A percentile compares a stretch with the other conserved stretches of the same genome.
Evolutionary conservation across 768 basidiomycete species (phyloP).

Genomic region (Boletellus emodensis): DNA sequence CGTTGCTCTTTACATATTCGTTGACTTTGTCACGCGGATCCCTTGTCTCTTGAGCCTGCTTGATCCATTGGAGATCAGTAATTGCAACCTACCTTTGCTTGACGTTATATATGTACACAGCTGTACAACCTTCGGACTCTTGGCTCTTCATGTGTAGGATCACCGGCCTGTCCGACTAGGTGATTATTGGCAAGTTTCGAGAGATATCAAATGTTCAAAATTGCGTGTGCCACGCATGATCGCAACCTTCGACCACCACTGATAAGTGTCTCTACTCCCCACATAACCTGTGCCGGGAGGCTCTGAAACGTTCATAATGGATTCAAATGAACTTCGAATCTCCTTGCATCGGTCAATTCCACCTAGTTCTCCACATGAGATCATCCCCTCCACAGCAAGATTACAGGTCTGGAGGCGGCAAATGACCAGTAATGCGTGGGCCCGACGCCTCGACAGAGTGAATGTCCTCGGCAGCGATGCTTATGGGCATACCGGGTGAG

Average conservation of each 20-base stretch:
- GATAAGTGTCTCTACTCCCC: background rate
- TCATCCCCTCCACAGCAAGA: slow-evolving; percentile 20
- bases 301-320: slow-evolving; percentile 10
- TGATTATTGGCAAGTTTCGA: background rate
- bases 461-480: slow-evolving; percentile 63
- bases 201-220: background rate
- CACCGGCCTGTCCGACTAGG: too few relatives aligned
- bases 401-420: slow-evolving; percentile 22
- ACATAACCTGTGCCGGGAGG: background rate
- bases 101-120: background rate
- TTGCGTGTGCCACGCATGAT: background rate
- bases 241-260: background rate
- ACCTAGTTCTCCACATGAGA: slow-evolving; percentile 3
- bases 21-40: background rate
- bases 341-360: slow-evolving; percentile 4
- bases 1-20: background rate
- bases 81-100: background rate
- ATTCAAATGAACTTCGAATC: background rate
- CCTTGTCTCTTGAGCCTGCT: slow-evolving; percentile 1
- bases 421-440: slow-evolving; percentile 23
- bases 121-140: background rate
- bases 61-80: slow-evolving; percentile 9
- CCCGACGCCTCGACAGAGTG: slow-evolving; percentile 53
- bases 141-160: background rate
- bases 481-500: slow-evolving; percentile 68